Conservation (phyloP, 2,329 filamentous ascomycete species). For the Scytalidium lignicola region DNA sequence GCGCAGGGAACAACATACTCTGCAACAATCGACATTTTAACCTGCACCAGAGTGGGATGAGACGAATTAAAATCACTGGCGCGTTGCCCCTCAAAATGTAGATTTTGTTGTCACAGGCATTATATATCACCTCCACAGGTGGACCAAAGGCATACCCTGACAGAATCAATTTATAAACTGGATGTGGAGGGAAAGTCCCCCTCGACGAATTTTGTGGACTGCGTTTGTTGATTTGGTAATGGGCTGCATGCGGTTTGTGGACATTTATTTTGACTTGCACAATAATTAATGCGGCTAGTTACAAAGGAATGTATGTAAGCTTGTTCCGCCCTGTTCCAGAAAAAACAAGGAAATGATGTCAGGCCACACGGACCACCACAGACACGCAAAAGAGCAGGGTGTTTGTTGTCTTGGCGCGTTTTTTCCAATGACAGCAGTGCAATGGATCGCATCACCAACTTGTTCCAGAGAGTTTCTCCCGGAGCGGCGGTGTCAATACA, state of each 20-base stretch:
- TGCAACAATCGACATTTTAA: slow-evolving; percentile 39
- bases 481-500: not conserved
- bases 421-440: too few species aligned
- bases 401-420: too few species aligned
- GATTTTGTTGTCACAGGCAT: not conserved
- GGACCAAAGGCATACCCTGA: not conserved
- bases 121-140: not conserved
- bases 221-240: not conserved
- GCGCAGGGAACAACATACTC: slow-evolving; percentile 32
- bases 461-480: not conserved
- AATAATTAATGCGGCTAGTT: not conserved
- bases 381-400: not conserved
- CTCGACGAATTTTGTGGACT: not conserved
- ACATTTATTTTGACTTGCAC: not conserved
- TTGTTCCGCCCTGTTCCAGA: not conserved
- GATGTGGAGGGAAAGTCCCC: not conserved
- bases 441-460: not conserved
- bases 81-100: not conserved
- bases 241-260: not conserved
- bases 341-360: not conserved
- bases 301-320: not conserved
- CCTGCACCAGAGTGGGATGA: not conserved
- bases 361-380: not conserved
- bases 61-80: not conserved
- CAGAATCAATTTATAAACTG: not conserved